These are phyloP conservation scores for Panicum hallii DNA, from an alignment of 202 grass and related monocot species.

Conservation along the genomic window DNA sequence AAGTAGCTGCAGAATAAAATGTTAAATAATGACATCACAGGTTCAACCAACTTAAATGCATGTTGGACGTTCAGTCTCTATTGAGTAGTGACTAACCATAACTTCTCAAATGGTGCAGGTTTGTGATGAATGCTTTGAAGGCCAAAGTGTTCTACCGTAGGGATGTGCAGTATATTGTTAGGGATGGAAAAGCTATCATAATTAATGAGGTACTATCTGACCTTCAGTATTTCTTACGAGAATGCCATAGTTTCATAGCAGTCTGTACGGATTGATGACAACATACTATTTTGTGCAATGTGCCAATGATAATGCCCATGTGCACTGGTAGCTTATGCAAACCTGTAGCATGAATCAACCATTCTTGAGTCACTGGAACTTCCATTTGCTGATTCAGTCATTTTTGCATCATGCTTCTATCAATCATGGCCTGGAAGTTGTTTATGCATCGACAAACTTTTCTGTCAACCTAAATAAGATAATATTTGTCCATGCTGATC, in stretches of 20 bases:
- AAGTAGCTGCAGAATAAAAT: conserved; percentile 27
- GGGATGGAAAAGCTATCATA: conserved; percentile 91
- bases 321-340: background rate
- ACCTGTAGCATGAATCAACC: background rate
- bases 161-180: conserved; percentile 95
- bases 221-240: background rate
- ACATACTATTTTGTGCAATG: background rate
- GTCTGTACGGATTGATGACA: background rate
- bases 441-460: background rate
- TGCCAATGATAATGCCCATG: background rate
- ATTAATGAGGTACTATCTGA: conserved; percentile 81
- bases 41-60: conserved; percentile 25
- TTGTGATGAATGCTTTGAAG: conserved; percentile 94
- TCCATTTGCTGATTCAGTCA: conserved; percentile 1
- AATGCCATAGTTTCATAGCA: background rate
- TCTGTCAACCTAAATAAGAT: conserved; percentile 16
- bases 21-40: conserved; percentile 5
- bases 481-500: background rate
- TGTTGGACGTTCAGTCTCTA: background rate
- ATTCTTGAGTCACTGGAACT: background rate
- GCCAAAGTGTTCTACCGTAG: conserved; percentile 92
- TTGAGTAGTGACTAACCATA: background rate
- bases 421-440: background rate
- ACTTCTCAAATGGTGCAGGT: conserved; percentile 65
- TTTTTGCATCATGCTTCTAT: background rate